These are phyloP conservation scores for Trifolium repens DNA, from an alignment of 306 rosid genomes.

Conservation along the genomic window DNA sequence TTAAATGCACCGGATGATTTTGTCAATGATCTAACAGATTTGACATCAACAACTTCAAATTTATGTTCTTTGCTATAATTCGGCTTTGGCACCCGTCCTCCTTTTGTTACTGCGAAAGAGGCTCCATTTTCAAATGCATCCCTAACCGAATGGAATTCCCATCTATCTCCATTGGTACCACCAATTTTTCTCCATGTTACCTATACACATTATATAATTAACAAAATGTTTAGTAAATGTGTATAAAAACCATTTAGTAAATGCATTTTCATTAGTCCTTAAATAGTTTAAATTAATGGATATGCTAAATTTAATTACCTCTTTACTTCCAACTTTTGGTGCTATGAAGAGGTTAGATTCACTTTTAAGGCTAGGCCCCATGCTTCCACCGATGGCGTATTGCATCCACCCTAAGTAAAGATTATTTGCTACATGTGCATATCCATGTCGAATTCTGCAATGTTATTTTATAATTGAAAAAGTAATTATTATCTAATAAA, in stretches of 20 bases:
- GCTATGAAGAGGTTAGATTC: slow-evolving; percentile 56
- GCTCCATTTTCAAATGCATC: slow-evolving; percentile 33
- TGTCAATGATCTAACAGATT: slow-evolving; percentile 41
- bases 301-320: slow-evolving; percentile 33
- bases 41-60: slow-evolving; percentile 41
- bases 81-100: slow-evolving; percentile 34
- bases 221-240: background rate
- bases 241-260: no score
- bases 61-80: slow-evolving; percentile 34
- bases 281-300: background rate
- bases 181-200: slow-evolving; percentile 48
- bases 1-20: slow-evolving; percentile 27
- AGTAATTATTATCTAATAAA: background rate
- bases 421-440: slow-evolving; percentile 41
- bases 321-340: slow-evolving; percentile 42
- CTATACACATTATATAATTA: background rate
- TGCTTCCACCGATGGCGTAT: slow-evolving; percentile 55
- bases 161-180: background rate
- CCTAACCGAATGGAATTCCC: slow-evolving; percentile 46
- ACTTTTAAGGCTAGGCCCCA: slow-evolving; percentile 51
- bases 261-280: background rate
- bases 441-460: slow-evolving; percentile 36
- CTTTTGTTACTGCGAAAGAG: slow-evolving; percentile 24
- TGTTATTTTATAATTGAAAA: background rate
- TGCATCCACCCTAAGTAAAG: slow-evolving; percentile 48